A percentile compares a stretch with the other conserved stretches of the same genome.
phyloP scores from a whole-genome alignment of 441 rosid species.

The Erodium texanum region DNA sequence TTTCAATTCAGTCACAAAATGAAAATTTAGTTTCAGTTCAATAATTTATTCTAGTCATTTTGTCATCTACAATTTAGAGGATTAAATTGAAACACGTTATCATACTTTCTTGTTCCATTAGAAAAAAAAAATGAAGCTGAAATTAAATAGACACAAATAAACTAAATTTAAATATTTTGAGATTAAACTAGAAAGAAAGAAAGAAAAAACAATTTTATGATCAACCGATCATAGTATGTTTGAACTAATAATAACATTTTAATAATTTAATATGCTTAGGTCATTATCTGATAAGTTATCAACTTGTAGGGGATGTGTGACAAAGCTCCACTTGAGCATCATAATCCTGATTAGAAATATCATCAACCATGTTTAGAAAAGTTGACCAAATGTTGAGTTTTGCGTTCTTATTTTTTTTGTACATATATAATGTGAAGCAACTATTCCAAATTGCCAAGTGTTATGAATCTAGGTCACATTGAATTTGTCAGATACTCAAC shows the following conservation, averaged over 20 bases:
- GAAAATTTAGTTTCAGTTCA: no score
- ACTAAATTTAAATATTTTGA: no score
- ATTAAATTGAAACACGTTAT: no score
- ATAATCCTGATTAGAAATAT: neutral
- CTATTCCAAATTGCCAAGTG: neutral
- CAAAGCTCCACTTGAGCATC: conserved; percentile 2
- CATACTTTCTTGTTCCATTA: no score
- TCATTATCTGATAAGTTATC: conserved; percentile 2
- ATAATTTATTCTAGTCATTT: no score
- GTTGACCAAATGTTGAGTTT: neutral
- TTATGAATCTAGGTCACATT: neutral
- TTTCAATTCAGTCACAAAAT: neutral
- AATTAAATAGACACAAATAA: no score
- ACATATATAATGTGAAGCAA: neutral
- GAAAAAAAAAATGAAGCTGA: neutral
- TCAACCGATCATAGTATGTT: no score
- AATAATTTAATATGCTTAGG: neutral
- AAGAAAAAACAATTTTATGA: no score
- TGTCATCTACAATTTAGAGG: no score
- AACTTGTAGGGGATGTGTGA: neutral
- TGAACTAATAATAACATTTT: no score
- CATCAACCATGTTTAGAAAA: neutral
- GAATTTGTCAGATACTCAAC: neutral
- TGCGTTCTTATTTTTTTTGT: neutral
- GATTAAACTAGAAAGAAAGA: no score